Conservation (phyloP, 768 basidiomycete genomes). For the Suillus weaverae region DNA sequence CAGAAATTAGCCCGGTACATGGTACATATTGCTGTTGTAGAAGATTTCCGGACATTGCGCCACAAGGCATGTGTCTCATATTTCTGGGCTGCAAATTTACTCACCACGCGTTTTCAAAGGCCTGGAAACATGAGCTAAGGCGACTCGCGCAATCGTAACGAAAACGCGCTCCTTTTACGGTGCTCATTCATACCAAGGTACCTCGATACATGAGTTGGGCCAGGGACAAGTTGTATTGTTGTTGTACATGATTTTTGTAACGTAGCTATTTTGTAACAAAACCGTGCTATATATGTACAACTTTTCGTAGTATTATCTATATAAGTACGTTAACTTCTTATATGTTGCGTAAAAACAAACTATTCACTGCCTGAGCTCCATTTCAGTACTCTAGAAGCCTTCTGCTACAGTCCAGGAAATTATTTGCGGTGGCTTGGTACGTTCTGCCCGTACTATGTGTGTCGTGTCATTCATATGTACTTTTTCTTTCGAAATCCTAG, state of each 20-base stretch:
- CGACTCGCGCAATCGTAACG: conserved; percentile 20
- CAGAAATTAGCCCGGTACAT: conserved; percentile 65
- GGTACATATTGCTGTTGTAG: conserved; percentile 55
- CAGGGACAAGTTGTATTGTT: not conserved
- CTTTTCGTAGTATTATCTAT: not conserved
- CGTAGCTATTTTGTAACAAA: not conserved
- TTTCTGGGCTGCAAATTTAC: not conserved
- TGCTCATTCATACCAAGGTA: not conserved
- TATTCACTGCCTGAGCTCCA: not conserved
- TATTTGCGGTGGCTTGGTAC: not conserved
- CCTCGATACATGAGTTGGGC: not conserved
- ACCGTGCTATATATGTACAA: not conserved
- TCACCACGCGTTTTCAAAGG: conserved; percentile 16
- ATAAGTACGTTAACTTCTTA: not conserved
- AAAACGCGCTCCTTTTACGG: not conserved
- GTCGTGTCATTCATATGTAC: not conserved
- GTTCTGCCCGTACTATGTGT: not conserved
- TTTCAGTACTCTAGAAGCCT: not conserved
- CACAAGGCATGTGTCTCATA: conserved; percentile 55
- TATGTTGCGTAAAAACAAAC: not conserved
- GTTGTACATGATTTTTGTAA: not conserved
- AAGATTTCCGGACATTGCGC: conserved; percentile 62
- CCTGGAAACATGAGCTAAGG: conserved; percentile 35
- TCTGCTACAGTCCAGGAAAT: not conserved
- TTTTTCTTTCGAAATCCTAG: not conserved